Evolutionary conservation across 179 eudicot species (phyloP).

Genomic region (Amaranthus tricolor): DNA sequence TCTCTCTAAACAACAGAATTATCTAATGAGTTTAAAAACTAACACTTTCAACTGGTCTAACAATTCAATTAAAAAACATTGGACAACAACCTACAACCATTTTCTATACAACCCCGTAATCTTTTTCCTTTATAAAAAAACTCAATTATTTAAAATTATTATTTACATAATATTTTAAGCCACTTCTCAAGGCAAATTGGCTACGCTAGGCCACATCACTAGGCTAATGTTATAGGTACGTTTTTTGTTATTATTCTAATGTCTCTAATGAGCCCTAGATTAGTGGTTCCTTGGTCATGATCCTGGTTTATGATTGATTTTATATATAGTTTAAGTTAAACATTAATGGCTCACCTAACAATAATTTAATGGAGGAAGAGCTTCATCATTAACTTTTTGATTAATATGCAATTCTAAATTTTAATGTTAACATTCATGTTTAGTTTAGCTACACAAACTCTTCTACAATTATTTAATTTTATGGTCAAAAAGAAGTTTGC

Average conservation of each 20-base stretch:
- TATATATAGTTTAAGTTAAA: neutral
- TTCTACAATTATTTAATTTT: too few species aligned
- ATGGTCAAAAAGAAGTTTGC: too few species aligned
- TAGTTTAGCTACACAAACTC: too few species aligned
- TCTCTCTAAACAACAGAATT: too few species aligned
- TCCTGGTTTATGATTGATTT: neutral
- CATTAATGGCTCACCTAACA: neutral
- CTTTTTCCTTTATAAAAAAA: neutral
- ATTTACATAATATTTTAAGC: too few species aligned
- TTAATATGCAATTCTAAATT: neutral
- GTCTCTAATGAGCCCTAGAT: constrained; percentile 12
- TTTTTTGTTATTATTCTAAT: constrained; percentile 1
- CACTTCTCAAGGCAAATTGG: neutral
- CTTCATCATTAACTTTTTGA: neutral
- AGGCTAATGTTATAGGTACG: neutral
- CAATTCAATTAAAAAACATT: too few species aligned
- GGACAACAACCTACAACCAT: too few species aligned
- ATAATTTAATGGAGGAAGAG: neutral
- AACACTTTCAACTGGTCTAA: too few species aligned
- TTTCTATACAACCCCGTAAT: too few species aligned
- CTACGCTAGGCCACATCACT: neutral
- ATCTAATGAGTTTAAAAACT: too few species aligned
- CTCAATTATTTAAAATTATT: neutral
- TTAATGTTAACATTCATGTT: too few species aligned
- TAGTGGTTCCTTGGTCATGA: constrained; percentile 1